These are phyloP conservation scores for Chaetothyriales sp. DNA, from an alignment of 2,329 filamentous ascomycete species.

Conservation along the genomic window DNA sequence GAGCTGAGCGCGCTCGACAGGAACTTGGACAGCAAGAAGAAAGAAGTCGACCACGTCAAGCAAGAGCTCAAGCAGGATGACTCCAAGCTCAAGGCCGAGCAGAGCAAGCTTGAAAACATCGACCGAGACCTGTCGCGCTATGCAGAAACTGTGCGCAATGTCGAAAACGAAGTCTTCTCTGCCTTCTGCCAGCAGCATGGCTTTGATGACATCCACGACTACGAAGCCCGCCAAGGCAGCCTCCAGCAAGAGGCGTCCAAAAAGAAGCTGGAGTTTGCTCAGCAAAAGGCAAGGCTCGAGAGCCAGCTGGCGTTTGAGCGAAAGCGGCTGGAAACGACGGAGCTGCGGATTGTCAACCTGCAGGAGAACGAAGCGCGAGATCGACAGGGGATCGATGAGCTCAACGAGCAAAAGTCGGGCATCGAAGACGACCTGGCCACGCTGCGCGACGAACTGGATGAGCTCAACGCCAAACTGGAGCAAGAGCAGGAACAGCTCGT, in stretches of 20 bases:
- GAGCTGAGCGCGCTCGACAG: constrained; percentile 66
- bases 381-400: constrained; percentile 51
- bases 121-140: constrained; percentile 41
- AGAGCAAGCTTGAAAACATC: constrained; percentile 49
- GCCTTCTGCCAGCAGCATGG: constrained; percentile 75
- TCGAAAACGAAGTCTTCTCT: constrained; percentile 78
- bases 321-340: constrained; percentile 55
- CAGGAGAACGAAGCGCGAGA: constrained; percentile 52
- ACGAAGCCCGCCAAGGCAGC: constrained; percentile 83
- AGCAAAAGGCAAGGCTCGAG: constrained; percentile 52
- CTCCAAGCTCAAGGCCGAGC: constrained; percentile 63
- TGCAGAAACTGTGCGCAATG: constrained; percentile 53
- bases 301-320: constrained; percentile 50
- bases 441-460: constrained; percentile 61
- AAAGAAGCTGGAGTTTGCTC: constrained; percentile 72
- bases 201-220: constrained; percentile 78
- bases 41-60: constrained; percentile 59
- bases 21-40: constrained; percentile 71
- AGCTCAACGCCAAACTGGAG: constrained; percentile 56
- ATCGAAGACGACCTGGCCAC: constrained; percentile 60
- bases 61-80: constrained; percentile 59
- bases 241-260: constrained; percentile 79
- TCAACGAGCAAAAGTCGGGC: constrained; percentile 55
- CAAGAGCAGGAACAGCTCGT: constrained; percentile 52
- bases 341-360: constrained; percentile 53